Evolutionary conservation across 768 basidiomycete genomes (phyloP).

Genomic region (Suillus fuscotomentosus): DNA sequence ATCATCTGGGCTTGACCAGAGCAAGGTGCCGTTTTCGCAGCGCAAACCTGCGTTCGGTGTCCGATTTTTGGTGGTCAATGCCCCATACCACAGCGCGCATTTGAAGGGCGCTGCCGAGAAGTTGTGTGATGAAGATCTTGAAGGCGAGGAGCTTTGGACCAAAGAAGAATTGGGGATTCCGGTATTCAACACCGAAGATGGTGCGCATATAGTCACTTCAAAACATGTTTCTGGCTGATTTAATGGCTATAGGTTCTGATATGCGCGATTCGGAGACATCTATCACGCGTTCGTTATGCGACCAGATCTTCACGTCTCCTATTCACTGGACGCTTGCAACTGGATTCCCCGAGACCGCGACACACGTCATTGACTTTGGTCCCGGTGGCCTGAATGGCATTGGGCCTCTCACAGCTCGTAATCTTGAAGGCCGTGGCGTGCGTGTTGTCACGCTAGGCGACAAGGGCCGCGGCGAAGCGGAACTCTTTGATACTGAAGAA

Average conservation of each 20-base stretch:
- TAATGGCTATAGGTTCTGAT: slow-evolving; percentile 64
- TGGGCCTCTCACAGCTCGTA: slow-evolving; percentile 85
- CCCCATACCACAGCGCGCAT: slow-evolving; percentile 94
- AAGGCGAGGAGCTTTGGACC: slow-evolving; percentile 76
- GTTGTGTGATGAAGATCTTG: slow-evolving; percentile 72
- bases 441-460: slow-evolving; percentile 90
- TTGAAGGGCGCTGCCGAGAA: slow-evolving; percentile 72
- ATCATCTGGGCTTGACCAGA: slow-evolving; percentile 84
- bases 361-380: slow-evolving; percentile 95
- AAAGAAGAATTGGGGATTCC: slow-evolving; percentile 70
- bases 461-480: slow-evolving; percentile 83
- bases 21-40: slow-evolving; percentile 92
- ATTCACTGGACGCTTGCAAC: slow-evolving; percentile 95
- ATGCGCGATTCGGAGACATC: slow-evolving; percentile 68
- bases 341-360: slow-evolving; percentile 84
- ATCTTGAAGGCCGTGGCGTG: slow-evolving; percentile 91
- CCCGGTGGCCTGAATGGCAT: slow-evolving; percentile 94
- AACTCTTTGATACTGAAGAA: slow-evolving; percentile 67
- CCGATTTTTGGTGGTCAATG: slow-evolving; percentile 93
- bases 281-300: slow-evolving; percentile 84
- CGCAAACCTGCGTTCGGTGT: slow-evolving; percentile 91
- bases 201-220: slow-evolving; percentile 42
- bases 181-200: slow-evolving; percentile 92
- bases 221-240: slow-evolving; percentile 20
- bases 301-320: slow-evolving; percentile 88